Base-by-base conservation (phyloP, 352 stramenopile genomes). In the Pseudoperonospora humuli region DNA sequence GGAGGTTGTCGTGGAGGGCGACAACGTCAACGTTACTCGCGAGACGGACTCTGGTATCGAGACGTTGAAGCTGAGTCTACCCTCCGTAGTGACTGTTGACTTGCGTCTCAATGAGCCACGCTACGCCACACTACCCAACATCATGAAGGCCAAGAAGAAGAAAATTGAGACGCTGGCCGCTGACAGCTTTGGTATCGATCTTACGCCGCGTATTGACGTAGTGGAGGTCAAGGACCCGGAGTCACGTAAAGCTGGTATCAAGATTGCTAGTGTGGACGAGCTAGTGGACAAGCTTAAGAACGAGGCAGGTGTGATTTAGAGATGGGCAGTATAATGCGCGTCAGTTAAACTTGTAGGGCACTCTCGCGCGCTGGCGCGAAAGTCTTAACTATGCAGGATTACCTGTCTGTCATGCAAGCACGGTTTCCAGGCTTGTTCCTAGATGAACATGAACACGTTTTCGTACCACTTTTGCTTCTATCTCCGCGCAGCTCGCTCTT, bases 51-150 rank as follows among this genome's bases (percentile, higher is more conserved):
- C 84, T 9, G 92, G 93, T 39, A 69, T 96, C 7, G 78, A 97
- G 63, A 88, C 78, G 28, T 45, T 98, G 36, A 73, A 90, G 57
- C 45, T 97, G 13, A 51, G 50, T 3, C 66, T 98, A 25, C 96
- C 96, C 3, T 94, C 95, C 5, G 95, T 99, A 6, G 72, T 99
- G 31, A 98, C 96, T 3, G 96, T 95, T 20, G 96, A 99, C 67
- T 68, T 99, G 39, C 90, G 96, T 24, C 79, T 99, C 27, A 99
- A 99, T 69, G 94, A 98, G 50, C 96, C 96, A 26, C 91, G 96
- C 10, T 99, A 99, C 71, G 94, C 96, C 13, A 99, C 95, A 41
- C 73, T 99, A 42, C 96, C 96, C 26, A 99, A 99, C 73, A 99
- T 99, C 61, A 99, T 99, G 95, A 99, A 99, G 78, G 85, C 85